These are phyloP conservation scores for Candida tammaniensis DNA, from an alignment of 805 yeast genomes.

Conservation along the genomic window DNA sequence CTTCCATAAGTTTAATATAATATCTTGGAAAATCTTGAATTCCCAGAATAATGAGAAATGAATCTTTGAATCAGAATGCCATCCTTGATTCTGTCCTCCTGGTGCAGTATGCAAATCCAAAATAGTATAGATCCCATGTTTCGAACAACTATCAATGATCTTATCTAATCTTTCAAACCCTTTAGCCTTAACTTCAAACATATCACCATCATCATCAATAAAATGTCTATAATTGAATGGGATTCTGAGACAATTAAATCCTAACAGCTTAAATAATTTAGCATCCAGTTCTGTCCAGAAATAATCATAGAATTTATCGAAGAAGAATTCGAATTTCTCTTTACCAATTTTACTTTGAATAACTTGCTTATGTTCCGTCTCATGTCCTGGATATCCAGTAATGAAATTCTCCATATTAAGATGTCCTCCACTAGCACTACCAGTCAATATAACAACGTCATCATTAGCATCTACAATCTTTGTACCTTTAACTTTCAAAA, in stretches of 20 bases:
- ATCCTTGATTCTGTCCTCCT: conserved; percentile 55
- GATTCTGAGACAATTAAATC: conserved; percentile 46
- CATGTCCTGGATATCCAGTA: conserved; percentile 55
- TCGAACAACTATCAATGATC: conserved; percentile 42
- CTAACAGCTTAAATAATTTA: conserved; percentile 37
- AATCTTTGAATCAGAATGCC: conserved; percentile 49
- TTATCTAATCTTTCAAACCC: conserved; percentile 46
- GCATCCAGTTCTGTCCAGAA: conserved; percentile 54
- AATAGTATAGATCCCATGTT: conserved; percentile 46
- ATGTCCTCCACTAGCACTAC: conserved; percentile 50
- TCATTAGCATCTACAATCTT: conserved; percentile 45
- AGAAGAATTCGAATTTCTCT: conserved; percentile 48
- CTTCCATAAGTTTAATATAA: conserved; percentile 43
- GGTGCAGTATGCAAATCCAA: conserved; percentile 50
- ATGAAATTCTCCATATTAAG: conserved; percentile 57
- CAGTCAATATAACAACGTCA: conserved; percentile 40
- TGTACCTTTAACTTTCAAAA: conserved; percentile 42
- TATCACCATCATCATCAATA: conserved; percentile 43
- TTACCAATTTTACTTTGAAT: conserved; percentile 39
- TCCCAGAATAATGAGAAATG: conserved; percentile 51
- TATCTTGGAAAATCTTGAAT: conserved; percentile 47
- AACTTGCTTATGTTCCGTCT: conserved; percentile 47
- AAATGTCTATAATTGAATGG: conserved; percentile 54
- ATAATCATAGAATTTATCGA: conserved; percentile 51
- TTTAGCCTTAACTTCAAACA: conserved; percentile 38